These are phyloP conservation scores for Xeromyces bisporus DNA, from an alignment of 495 filamentous ascomycete species.

Conservation along the genomic window DNA sequence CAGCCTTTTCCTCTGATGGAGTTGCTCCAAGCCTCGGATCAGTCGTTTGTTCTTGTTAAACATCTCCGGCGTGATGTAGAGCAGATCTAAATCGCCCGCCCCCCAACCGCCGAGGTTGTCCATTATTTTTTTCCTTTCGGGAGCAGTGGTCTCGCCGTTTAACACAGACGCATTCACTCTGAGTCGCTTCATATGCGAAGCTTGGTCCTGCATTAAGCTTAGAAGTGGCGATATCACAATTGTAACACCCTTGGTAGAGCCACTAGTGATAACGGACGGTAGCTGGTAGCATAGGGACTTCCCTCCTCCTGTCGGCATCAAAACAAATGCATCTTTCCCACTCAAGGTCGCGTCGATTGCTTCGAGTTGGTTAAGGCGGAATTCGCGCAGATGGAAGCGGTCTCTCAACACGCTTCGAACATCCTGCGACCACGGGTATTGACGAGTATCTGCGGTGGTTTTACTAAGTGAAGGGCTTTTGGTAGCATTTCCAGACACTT, in stretches of 20 bases:
- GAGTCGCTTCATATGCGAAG: constrained; percentile 55
- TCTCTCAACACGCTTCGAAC: constrained; percentile 61
- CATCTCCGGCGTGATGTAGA: constrained; percentile 97
- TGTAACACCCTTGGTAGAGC: constrained; percentile 70
- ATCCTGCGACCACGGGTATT: constrained; percentile 67
- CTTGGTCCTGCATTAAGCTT: constrained; percentile 94
- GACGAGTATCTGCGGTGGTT: constrained; percentile 17
- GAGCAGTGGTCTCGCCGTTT: constrained; percentile 50
- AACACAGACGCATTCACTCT: constrained; percentile 62
- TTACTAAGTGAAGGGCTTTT: constrained; percentile 17
- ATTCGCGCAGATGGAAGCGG: constrained; percentile 67
- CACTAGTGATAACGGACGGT: constrained; percentile 67
- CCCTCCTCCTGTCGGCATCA: constrained; percentile 96
- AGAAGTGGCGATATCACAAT: constrained; percentile 88
- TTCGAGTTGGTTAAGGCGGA: constrained; percentile 82
- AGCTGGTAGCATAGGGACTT: constrained; percentile 96
- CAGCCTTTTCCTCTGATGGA: constrained; percentile 49
- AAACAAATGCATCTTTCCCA: constrained; percentile 77
- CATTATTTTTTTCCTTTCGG: constrained; percentile 42
- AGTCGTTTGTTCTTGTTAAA: constrained; percentile 58
- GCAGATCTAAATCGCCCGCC: constrained; percentile 58
- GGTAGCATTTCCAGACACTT: constrained; percentile 35
- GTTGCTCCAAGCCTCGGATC: constrained; percentile 37
- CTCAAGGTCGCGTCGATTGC: constrained; percentile 84
- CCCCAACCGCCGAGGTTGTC: constrained; percentile 36